phyloP scores from a whole-genome alignment of 805 yeast species.

The Barnettozyma populi region DNA sequence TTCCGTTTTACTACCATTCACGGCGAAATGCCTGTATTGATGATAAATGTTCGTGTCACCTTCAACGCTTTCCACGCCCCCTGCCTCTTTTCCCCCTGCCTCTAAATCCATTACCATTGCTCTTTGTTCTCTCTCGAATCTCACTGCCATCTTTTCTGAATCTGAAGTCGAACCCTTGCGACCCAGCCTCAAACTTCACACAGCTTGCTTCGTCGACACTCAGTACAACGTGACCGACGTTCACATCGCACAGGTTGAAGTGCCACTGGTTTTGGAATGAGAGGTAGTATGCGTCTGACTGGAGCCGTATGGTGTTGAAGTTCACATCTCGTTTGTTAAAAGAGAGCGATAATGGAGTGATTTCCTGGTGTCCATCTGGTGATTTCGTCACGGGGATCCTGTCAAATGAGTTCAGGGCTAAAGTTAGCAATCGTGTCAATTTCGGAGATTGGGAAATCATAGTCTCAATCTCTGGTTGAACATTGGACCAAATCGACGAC shows the following conservation, averaged over 20 bases:
- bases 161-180: constrained; percentile 61
- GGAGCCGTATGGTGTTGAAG: constrained; percentile 38
- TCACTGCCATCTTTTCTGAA: constrained; percentile 34
- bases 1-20: too few relatives aligned
- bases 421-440: constrained; percentile 41
- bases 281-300: constrained; percentile 56
- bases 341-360: constrained; percentile 37
- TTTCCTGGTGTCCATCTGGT: constrained; percentile 27
- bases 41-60: not conserved
- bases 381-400: constrained; percentile 43
- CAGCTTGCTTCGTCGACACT: constrained; percentile 37
- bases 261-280: constrained; percentile 77
- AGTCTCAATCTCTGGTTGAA: constrained; percentile 45
- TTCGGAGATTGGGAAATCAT: constrained; percentile 37
- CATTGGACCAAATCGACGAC: constrained; percentile 58
- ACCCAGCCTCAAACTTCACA: constrained; percentile 45
- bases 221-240: constrained; percentile 43
- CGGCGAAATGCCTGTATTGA: too few relatives aligned
- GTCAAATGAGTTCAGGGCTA: constrained; percentile 59
- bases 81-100: constrained; percentile 11
- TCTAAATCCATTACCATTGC: constrained; percentile 8
- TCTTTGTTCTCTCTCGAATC: constrained; percentile 17
- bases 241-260: constrained; percentile 61
- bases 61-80: constrained; percentile 19
- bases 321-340: constrained; percentile 36